Percentiles rank a stretch among this genome's conserved stretches.
These are phyloP conservation scores for Ceratobasidium papillatum DNA, from an alignment of 1,284 basidiomycete species.

Conservation along the genomic window DNA sequence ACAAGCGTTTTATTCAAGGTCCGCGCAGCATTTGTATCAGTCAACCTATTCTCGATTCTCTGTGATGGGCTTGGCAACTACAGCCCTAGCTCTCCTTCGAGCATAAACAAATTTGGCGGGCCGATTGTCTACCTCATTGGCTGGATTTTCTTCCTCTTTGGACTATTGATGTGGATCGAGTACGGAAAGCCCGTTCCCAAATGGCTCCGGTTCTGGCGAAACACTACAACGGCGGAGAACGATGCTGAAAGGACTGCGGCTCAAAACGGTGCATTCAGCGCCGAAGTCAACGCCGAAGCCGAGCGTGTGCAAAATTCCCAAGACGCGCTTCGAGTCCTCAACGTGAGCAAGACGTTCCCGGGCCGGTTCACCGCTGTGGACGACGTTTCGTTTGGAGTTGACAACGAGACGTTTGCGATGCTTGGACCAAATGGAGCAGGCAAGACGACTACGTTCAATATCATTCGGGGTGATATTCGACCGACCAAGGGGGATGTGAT, in stretches of 20 bases:
- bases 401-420: conserved; percentile 71
- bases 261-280: conserved; percentile 34
- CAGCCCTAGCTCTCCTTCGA: conserved; percentile 59
- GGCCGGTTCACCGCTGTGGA: conserved; percentile 68
- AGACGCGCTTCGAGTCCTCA: conserved; percentile 70
- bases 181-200: conserved; percentile 59
- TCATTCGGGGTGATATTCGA: conserved; percentile 72
- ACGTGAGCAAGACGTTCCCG: conserved; percentile 71
- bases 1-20: conserved; percentile 52
- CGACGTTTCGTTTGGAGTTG: conserved; percentile 75
- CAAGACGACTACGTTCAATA: conserved; percentile 81
- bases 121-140: conserved; percentile 78
- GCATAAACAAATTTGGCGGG: conserved; percentile 71
- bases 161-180: conserved; percentile 67
- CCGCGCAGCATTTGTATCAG: conserved; percentile 72
- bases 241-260: not conserved
- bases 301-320: conserved; percentile 58
- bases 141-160: conserved; percentile 63
- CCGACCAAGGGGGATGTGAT: conserved; percentile 72
- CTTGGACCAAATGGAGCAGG: conserved; percentile 83
- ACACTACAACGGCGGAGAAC: conserved; percentile 31
- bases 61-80: conserved; percentile 67
- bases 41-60: conserved; percentile 79
- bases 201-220: conserved; percentile 34
- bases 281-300: conserved; percentile 67